Percentiles rank a stretch among this genome's conserved stretches.
Conservation (phyloP, 768 basidiomycete species). For the Lepiota brunneoincarnata region DNA sequence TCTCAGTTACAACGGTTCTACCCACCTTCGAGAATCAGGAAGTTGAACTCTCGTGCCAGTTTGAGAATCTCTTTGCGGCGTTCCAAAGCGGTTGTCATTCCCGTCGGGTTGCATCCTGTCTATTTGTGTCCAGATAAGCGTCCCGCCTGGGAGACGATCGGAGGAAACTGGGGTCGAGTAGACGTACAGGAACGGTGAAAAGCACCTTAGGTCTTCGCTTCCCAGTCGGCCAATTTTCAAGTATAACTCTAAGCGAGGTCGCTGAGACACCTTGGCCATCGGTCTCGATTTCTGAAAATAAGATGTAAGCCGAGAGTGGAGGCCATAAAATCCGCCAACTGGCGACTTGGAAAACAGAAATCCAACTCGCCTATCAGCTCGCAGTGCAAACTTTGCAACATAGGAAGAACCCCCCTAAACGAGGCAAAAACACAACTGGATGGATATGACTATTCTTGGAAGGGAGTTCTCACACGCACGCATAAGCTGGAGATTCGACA, state of each 20-base stretch:
- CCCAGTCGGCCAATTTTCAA: constrained; percentile 71
- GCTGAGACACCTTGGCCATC: constrained; percentile 72
- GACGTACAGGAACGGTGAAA: constrained; percentile 74
- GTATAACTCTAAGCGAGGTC: constrained; percentile 52
- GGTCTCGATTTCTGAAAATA: constrained; percentile 58
- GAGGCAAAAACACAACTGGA: constrained; percentile 12
- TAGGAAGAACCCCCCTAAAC: constrained; percentile 61
- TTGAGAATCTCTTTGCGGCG: constrained; percentile 70
- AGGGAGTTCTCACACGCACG: constrained; percentile 36
- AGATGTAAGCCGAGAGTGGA: not conserved
- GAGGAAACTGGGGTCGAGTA: not conserved
- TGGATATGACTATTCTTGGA: constrained; percentile 4
- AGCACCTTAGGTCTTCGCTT: constrained; percentile 75
- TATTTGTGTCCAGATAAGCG: constrained; percentile 19
- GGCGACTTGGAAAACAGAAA: too few species aligned
- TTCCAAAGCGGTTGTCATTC: constrained; percentile 68
- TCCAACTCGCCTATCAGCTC: constrained; percentile 52
- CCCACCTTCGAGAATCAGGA: constrained; percentile 84
- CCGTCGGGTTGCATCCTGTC: constrained; percentile 89
- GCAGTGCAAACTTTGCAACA: constrained; percentile 54
- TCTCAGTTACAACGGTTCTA: not conserved
- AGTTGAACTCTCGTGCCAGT: constrained; percentile 68
- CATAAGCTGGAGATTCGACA: constrained; percentile 81
- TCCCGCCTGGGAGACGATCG: not conserved
- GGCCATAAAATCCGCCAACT: not conserved